Evolutionary conservation across 2,329 filamentous ascomycete genomes (phyloP).

Genomic region (Escovopsis sp.): DNA sequence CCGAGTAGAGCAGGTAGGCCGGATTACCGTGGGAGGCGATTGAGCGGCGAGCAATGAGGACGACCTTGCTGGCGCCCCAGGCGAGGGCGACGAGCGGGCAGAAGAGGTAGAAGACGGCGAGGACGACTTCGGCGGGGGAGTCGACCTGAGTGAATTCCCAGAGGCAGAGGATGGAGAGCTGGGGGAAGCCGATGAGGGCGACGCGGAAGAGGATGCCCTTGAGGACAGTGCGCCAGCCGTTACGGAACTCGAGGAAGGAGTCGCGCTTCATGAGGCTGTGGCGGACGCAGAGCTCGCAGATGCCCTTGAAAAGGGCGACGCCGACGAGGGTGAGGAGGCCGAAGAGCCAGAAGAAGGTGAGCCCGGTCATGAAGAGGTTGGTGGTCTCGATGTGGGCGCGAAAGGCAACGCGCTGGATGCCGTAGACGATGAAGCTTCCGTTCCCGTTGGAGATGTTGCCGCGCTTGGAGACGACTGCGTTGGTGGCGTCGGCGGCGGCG

Average conservation of each 20-base stretch:
- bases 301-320: slow-evolving; percentile 63
- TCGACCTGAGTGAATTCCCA: slow-evolving; percentile 84
- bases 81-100: slow-evolving; percentile 59
- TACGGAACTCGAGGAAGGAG: slow-evolving; percentile 83
- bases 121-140: slow-evolving; percentile 70
- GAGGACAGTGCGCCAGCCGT: slow-evolving; percentile 79
- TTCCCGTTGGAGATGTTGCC: slow-evolving; percentile 34
- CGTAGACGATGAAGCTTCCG: slow-evolving; percentile 49
- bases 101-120: slow-evolving; percentile 76
- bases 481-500: too few relatives aligned
- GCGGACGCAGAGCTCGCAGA: slow-evolving; percentile 61
- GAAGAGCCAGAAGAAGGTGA: slow-evolving; percentile 78
- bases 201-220: slow-evolving; percentile 89
- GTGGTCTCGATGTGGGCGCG: slow-evolving; percentile 68
- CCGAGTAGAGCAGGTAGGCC: slow-evolving; percentile 89
- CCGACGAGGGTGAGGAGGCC: slow-evolving; percentile 57
- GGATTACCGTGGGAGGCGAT: slow-evolving; percentile 87
- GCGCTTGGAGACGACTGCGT: slow-evolving; percentile 34
- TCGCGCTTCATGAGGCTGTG: slow-evolving; percentile 64
- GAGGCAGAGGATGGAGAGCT: slow-evolving; percentile 76
- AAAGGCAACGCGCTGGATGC: slow-evolving; percentile 82
- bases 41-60: slow-evolving; percentile 72
- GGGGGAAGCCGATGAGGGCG: slow-evolving; percentile 77
- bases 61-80: slow-evolving; percentile 81
- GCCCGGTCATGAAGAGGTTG: slow-evolving; percentile 82